Conservation (phyloP, 257 asterid genomes). For the Nicotiana obtusifolia region DNA sequence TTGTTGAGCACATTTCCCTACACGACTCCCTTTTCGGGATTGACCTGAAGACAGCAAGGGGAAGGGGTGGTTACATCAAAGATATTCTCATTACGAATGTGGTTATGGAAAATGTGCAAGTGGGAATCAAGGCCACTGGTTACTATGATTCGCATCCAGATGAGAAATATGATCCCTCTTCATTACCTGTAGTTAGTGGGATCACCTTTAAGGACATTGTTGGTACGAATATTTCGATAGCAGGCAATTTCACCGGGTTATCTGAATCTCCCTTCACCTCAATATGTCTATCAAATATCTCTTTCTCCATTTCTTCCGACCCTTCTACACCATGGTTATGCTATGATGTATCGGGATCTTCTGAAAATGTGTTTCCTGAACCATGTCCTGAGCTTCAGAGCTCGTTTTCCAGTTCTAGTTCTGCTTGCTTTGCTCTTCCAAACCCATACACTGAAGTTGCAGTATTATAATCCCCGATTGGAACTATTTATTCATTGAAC, state of each 20-base stretch:
- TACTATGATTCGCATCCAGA: slow-evolving; percentile 70
- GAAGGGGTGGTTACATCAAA: slow-evolving; percentile 80
- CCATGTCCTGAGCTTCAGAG: slow-evolving; percentile 57
- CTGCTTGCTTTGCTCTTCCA: slow-evolving; percentile 29
- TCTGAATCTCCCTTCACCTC: slow-evolving; percentile 78
- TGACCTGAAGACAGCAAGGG: slow-evolving; percentile 62
- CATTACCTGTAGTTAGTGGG: slow-evolving; percentile 51
- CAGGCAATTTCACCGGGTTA: slow-evolving; percentile 70
- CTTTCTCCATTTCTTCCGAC: slow-evolving; percentile 34
- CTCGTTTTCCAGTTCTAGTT: slow-evolving; percentile 20
- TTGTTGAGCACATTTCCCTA: slow-evolving; percentile 49
- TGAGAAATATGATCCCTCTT: slow-evolving; percentile 62
- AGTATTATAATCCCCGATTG: slow-evolving; percentile 26
- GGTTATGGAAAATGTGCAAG: slow-evolving; percentile 46
- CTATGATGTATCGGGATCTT: slow-evolving; percentile 46
- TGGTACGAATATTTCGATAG: slow-evolving; percentile 55
- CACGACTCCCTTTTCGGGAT: slow-evolving; percentile 53
- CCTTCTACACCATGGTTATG: slow-evolving; percentile 53
- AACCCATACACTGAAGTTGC: slow-evolving; percentile 33
- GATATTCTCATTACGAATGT: slow-evolving; percentile 40
- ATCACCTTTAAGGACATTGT: slow-evolving; percentile 50
- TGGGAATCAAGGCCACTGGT: slow-evolving; percentile 74
- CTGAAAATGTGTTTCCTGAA: slow-evolving; percentile 51
- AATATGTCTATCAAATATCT: slow-evolving; percentile 54
- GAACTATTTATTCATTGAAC: slow-evolving; percentile 40